phyloP scores from a whole-genome alignment of 1,284 basidiomycete genomes.

The Schizophyllum commune region DNA sequence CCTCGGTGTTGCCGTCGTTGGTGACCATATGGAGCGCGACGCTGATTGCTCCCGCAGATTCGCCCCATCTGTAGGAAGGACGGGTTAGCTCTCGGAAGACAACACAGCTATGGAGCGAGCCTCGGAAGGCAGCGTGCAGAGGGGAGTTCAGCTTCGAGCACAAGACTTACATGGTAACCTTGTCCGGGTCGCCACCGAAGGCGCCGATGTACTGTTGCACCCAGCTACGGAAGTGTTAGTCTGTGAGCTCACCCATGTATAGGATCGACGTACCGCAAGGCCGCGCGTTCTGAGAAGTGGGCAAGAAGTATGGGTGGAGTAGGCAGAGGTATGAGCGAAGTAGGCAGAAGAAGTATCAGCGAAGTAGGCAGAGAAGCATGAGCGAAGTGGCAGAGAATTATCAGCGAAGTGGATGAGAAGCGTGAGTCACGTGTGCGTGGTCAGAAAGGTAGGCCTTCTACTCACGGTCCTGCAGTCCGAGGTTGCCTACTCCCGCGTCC shows the following conservation, averaged over 20 bases:
- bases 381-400: too few species aligned
- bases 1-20: conserved; percentile 39
- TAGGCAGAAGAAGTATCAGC: too few species aligned
- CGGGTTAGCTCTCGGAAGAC: too few species aligned
- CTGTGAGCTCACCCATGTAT: not conserved
- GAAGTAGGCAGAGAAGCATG: too few species aligned
- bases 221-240: conserved; percentile 31
- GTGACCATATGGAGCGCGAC: conserved; percentile 44
- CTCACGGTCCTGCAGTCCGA: conserved; percentile 37
- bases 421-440: too few species aligned
- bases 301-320: not conserved
- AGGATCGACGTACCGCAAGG: conserved; percentile 23
- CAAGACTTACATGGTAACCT: conserved; percentile 45
- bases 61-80: conserved; percentile 37
- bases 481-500: conserved; percentile 35
- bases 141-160: not conserved
- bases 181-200: conserved; percentile 57
- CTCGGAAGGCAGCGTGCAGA: not conserved
- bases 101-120: too few species aligned
- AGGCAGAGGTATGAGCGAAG: not conserved
- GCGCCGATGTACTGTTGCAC: conserved; percentile 52
- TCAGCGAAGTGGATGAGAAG: too few species aligned
- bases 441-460: not conserved
- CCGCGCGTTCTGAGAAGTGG: conserved; percentile 35
- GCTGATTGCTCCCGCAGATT: conserved; percentile 50